Evolutionary conservation across 148 eudicot genomes (phyloP).

Genomic region (Cornus florida): DNA sequence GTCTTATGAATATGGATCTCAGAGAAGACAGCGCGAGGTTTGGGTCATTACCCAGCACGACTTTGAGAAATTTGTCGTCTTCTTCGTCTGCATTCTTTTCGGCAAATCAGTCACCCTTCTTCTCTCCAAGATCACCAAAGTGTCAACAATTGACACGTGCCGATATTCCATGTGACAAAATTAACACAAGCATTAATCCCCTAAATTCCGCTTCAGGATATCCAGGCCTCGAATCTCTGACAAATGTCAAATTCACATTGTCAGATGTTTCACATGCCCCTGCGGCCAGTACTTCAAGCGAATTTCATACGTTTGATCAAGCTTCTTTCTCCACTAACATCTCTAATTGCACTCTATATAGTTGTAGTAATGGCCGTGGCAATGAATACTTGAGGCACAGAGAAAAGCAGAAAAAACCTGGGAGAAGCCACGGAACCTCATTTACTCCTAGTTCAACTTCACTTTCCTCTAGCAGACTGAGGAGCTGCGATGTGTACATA

Average conservation of each 20-base stretch:
- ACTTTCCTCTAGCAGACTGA: slow-evolving; percentile 54
- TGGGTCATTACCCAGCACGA: slow-evolving; percentile 48
- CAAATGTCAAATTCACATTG: slow-evolving; percentile 29
- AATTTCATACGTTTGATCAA: slow-evolving; percentile 48
- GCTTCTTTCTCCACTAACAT: slow-evolving; percentile 60
- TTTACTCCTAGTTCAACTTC: slow-evolving; percentile 56
- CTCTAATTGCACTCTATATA: slow-evolving; percentile 48
- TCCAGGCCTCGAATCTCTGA: slow-evolving; percentile 28
- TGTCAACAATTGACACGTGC: slow-evolving; percentile 43
- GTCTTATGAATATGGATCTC: slow-evolving; percentile 64
- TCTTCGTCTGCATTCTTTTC: slow-evolving; percentile 93
- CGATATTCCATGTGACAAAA: slow-evolving; percentile 34
- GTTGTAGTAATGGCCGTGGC: slow-evolving; percentile 40
- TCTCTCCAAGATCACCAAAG: slow-evolving; percentile 71
- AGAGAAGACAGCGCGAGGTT: slow-evolving; percentile 73
- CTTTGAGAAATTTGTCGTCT: slow-evolving; percentile 77
- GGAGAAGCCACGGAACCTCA: slow-evolving; percentile 43
- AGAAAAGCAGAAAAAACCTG: slow-evolving; percentile 54
- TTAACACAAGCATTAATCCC: slow-evolving; percentile 1
- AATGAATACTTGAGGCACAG: slow-evolving; percentile 47
- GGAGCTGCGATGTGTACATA: slow-evolving; percentile 87
- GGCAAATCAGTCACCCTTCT: slow-evolving; percentile 92
- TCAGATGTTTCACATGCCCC: slow-evolving; percentile 40
- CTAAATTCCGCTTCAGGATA: slow-evolving; percentile 8
- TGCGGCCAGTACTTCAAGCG: slow-evolving; percentile 46